Evolutionary conservation across 345 rosid species (phyloP).

Genomic region (Populus ilicifolia): DNA sequence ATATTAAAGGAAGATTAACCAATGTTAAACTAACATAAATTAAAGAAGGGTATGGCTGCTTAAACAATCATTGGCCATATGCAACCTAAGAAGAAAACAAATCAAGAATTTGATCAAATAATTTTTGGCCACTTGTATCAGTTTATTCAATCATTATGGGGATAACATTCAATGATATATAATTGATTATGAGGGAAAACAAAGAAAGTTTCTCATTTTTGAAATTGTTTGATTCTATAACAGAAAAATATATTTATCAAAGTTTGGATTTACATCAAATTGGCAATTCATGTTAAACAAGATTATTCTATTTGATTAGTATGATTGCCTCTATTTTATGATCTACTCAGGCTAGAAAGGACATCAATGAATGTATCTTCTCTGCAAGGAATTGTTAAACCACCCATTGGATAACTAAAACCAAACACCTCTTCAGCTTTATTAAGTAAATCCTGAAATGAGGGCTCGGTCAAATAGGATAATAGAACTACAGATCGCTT

Average conservation of each 20-base stretch:
- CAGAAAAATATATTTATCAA: neutral
- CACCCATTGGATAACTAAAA: constrained; percentile 14
- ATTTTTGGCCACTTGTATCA: too few relatives aligned
- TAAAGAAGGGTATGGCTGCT: neutral
- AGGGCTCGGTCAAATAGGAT: constrained; percentile 34
- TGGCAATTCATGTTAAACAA: neutral
- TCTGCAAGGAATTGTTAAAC: constrained; percentile 5
- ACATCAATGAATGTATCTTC: neutral
- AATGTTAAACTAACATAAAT: neutral
- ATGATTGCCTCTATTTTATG: neutral
- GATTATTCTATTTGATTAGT: neutral
- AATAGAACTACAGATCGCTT: constrained; percentile 42
- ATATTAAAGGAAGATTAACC: neutral
- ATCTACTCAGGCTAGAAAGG: neutral
- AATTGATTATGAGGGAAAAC: neutral
- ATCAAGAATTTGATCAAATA: neutral
- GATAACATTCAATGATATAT: too few relatives aligned
- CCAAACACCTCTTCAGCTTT: constrained; percentile 17
- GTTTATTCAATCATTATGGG: neutral
- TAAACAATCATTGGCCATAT: neutral
- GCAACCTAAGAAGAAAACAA: neutral
- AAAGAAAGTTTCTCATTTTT: neutral
- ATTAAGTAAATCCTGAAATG: constrained; percentile 31
- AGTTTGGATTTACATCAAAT: neutral
- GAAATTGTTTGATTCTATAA: neutral